Base-by-base conservation (phyloP, 208 protist genomes). In the Wallacemonas sp. region DNA sequence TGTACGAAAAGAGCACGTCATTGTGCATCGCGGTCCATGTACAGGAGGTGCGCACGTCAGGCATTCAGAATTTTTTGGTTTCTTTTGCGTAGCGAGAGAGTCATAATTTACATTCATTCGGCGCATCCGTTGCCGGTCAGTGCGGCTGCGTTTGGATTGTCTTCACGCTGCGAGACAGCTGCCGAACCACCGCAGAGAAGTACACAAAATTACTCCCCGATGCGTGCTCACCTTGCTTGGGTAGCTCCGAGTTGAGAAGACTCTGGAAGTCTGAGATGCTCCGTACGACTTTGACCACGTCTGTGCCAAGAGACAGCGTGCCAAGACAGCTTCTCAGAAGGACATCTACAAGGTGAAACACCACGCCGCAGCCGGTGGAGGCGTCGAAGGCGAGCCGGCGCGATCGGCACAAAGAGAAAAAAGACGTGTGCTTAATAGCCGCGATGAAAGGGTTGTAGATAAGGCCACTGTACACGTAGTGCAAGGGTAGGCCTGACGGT, bases 371-470 rank as follows among this genome's bases (percentile, higher is more conserved):
- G 9, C 67, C 78, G 9, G 62, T 62, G 17, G 77, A 38, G 27
- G 70, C 58, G 61, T 96, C 91, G 62, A 88, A 96, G 2, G 84
- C 65, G 46, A 96, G 63, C 19, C 90, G 83, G 14, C 72, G 84
- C 12, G 75, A 62, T 15, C 81, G 83, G 62, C 93, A 97, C 12
- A 89, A 75, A 8, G 79, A 70, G 46, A 97, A 96, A 75, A 97
- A 97, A 6, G 75, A 33, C 4, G 75, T 60, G 71, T 96, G 93
- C 6, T 82, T 78, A 21, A 96, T 87, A 19, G 79, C 65, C 9
- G 84, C 81, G 42, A 97, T 80, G 72, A 88, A 93, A 1, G 93
- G 91, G 58, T 93, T 93, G 68, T 94, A 88, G 36, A 97, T 84
- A 6, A 97, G 34, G 17, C 89, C 91, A 67, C 88, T 95, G 70